phyloP scores from a whole-genome alignment of 1,284 basidiomycete species.

The Pisolithus thermaeus region DNA sequence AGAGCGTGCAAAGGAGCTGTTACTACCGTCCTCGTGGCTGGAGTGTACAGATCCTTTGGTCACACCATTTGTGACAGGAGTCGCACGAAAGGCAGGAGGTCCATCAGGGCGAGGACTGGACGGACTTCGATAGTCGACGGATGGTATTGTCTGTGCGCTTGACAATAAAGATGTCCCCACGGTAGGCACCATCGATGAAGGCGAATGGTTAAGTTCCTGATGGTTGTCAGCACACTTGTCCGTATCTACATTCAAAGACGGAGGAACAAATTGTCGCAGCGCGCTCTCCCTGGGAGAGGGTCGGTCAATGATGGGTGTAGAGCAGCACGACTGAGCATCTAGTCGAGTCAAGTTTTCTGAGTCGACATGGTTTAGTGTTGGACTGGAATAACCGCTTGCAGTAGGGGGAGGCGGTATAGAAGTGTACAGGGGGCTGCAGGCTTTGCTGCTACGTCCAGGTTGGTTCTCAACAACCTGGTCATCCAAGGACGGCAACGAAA shows the following conservation, averaged over 20 bases:
- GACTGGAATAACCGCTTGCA: slow-evolving; percentile 25
- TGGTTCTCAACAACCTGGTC: slow-evolving; percentile 15
- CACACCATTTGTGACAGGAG: slow-evolving; percentile 12
- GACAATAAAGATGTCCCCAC: slow-evolving; percentile 26
- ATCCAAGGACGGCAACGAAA: not conserved
- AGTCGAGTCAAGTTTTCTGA: slow-evolving; percentile 7
- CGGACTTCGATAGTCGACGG: slow-evolving; percentile 15
- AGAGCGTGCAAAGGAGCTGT: slow-evolving; percentile 22
- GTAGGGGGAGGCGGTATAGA: slow-evolving; percentile 27
- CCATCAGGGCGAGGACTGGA: slow-evolving; percentile 29
- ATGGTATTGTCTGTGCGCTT: slow-evolving; percentile 8
- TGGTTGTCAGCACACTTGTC: slow-evolving; percentile 10
- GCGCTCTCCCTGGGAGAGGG: slow-evolving; percentile 19
- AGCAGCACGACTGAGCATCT: slow-evolving; percentile 28
- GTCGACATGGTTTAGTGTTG: slow-evolving; percentile 18
- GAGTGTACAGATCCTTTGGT: slow-evolving; percentile 1
- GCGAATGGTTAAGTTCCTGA: slow-evolving; percentile 24
- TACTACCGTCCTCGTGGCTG: slow-evolving; percentile 15
- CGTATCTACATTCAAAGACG: slow-evolving; percentile 10
- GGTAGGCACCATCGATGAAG: slow-evolving; percentile 26
- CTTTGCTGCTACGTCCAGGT: slow-evolving; percentile 23
- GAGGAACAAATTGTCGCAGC: slow-evolving; percentile 10
- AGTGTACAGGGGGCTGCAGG: slow-evolving; percentile 18
- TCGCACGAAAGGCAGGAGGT: slow-evolving; percentile 14
- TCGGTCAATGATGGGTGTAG: slow-evolving; percentile 30